A percentile compares a stretch with the other conserved stretches of the same genome.
Evolutionary conservation across 352 stramenopile genomes (phyloP).

Genomic region (Phytophthora multivora): DNA sequence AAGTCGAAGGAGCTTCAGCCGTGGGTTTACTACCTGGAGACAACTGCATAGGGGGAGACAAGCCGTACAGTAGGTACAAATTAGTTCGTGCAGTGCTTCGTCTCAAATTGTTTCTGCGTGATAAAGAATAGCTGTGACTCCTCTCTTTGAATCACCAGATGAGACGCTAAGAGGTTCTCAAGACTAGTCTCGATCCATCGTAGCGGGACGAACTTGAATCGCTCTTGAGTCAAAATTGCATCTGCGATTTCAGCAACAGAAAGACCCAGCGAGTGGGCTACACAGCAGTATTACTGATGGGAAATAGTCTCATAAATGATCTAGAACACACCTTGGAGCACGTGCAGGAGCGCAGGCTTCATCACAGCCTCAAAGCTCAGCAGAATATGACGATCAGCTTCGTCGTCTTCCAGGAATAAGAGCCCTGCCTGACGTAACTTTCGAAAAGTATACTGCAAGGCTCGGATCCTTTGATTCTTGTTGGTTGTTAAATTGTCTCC

Average conservation of each 20-base stretch:
- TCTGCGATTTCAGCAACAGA: conserved; percentile 59
- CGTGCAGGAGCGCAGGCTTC: conserved; percentile 45
- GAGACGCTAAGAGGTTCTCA: conserved; percentile 28
- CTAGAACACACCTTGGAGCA: conserved; percentile 39
- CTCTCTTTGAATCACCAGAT: conserved; percentile 36
- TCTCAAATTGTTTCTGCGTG: conserved; percentile 7
- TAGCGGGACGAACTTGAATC: conserved; percentile 55
- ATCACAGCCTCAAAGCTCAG: conserved; percentile 55
- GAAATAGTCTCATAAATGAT: background rate
- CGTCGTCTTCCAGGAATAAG: conserved; percentile 62
- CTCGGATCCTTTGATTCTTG: conserved; percentile 28
- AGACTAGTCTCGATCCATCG: conserved; percentile 58
- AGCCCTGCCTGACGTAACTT: conserved; percentile 49
- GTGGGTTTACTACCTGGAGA: conserved; percentile 90
- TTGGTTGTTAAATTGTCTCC: background rate
- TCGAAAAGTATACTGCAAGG: conserved; percentile 51
- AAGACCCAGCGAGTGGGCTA: conserved; percentile 35
- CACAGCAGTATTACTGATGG: background rate
- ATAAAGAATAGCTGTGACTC: conserved; percentile 48
- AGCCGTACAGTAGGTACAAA: background rate
- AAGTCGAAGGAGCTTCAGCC: conserved; percentile 70
- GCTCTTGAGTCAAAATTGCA: conserved; percentile 45
- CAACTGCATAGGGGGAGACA: conserved; percentile 1
- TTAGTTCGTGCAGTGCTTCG: background rate
- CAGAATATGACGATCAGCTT: conserved; percentile 57